Base-by-base conservation (phyloP, 1,284 basidiomycete genomes). In the Heterobasidion occidentale region DNA sequence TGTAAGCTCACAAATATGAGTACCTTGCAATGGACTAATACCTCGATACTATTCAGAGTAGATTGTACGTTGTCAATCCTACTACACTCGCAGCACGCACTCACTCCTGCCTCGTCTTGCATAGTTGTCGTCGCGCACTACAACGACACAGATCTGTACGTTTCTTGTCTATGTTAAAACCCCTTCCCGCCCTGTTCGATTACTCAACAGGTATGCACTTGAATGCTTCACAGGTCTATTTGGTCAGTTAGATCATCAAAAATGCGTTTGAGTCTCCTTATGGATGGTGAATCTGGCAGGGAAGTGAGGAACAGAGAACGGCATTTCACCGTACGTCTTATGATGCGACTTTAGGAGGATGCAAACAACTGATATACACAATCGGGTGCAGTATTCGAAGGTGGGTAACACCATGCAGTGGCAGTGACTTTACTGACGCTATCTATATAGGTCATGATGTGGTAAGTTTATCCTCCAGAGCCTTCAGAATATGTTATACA, bases 261-360 rank as follows among this genome's bases (percentile, higher is more conserved):
- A 45, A 34, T 19, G 38, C 50, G 36, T 17, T 36, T 49, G 20
- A 48, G 27, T 27, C 57, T 42, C 53, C 56, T 61, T 19, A 61
- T 50, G 27, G 36, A 44, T 46, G 19, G 36, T 49, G 19, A 56
- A 50, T 36, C 17, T 55, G 42, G 4, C 63, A 91, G 90, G 91
- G 92, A 94, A 72, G 92, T 94, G 12, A 78, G 92, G 57, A 86
- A 87, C 58, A 81, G 83, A 65, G 80, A 88, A 67, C 83, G 89
- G 58, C 84, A 96, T 68, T 97, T 95, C 64, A 88, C 88, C 50
- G 88, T 88, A 60, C 56, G 83, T 71, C 9, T 3, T 55, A 56
- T 47, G 19, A 7, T 15, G 5, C 3, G 49, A 9, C 11, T 44
- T 33, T 17, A 7, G 9, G 7, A 15, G 12, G n/a, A 15, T 12